These are phyloP conservation scores for Clonostachys sp. DNA, from an alignment of 2,329 filamentous ascomycete genomes.

Conservation along the genomic window DNA sequence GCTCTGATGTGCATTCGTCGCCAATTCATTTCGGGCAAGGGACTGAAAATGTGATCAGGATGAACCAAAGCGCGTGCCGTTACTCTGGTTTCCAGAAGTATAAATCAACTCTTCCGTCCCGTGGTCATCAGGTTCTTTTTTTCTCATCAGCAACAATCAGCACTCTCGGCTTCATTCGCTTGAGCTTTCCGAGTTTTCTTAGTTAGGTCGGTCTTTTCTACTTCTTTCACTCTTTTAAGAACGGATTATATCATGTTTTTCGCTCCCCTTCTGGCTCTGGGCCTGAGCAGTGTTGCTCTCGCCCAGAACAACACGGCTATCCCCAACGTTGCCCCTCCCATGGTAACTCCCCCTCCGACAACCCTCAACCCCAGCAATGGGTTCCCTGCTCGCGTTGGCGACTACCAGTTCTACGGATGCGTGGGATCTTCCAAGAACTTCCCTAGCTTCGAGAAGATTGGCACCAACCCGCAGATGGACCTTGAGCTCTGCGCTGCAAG, in stretches of 20 bases:
- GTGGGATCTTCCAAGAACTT: slow-evolving; percentile 16
- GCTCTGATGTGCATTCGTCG: no score
- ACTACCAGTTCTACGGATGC: slow-evolving; percentile 17
- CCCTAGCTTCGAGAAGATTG: slow-evolving; percentile 12
- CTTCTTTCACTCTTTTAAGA: slow-evolving; percentile 3
- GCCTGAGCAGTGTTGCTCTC: slow-evolving; percentile 19
- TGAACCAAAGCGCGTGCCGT: background rate
- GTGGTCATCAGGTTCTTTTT: background rate
- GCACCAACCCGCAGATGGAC: slow-evolving; percentile 9
- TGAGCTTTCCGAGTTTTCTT: slow-evolving; percentile 2
- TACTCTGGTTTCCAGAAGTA: background rate
- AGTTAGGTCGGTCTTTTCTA: background rate
- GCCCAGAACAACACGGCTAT: slow-evolving; percentile 10
- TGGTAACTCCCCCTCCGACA: background rate
- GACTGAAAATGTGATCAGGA: background rate
- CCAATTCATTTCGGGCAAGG: no score
- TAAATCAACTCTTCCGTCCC: background rate
- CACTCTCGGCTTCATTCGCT: slow-evolving; percentile 5
- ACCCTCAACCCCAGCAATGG: slow-evolving; percentile 1
- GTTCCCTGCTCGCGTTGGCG: slow-evolving; percentile 6
- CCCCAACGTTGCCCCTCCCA: background rate
- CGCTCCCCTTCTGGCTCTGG: slow-evolving; percentile 18
- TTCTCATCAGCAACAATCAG: slow-evolving; percentile 3
- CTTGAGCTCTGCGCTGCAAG: slow-evolving; percentile 13
- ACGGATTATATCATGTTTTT: slow-evolving; percentile 17